Percentiles rank a stretch among this genome's conserved stretches.
These are phyloP conservation scores for Calonectria hongkongensis DNA, from an alignment of 2,329 filamentous ascomycete species.

Conservation along the genomic window DNA sequence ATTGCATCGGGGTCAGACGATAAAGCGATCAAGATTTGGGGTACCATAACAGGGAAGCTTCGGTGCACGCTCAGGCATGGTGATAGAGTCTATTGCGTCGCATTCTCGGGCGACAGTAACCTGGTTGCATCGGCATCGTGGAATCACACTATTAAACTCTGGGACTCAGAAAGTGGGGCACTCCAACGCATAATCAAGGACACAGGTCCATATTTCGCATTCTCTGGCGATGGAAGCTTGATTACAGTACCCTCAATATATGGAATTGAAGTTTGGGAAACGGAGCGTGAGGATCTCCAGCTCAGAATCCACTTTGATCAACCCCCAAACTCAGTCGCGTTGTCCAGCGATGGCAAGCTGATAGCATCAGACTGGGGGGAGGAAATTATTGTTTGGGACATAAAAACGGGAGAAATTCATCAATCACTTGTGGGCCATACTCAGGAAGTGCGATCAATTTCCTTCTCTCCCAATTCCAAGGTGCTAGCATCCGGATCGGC, in stretches of 20 bases:
- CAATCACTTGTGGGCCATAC: too few relatives aligned
- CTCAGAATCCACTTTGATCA: too few relatives aligned
- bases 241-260: too few relatives aligned
- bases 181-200: not conserved
- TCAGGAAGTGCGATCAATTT: too few relatives aligned
- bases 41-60: not conserved
- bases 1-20: not conserved
- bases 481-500: too few relatives aligned
- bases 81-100: not conserved
- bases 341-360: not conserved
- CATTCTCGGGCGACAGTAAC: not conserved
- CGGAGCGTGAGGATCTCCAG: too few relatives aligned
- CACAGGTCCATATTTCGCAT: not conserved
- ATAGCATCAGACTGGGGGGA: not conserved
- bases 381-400: not conserved
- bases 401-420: too few relatives aligned
- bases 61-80: not conserved
- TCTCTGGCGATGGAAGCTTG: not conserved
- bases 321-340: not conserved
- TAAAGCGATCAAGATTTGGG: not conserved
- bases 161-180: not conserved
- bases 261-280: too few relatives aligned
- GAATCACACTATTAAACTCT: not conserved
- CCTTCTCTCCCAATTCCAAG: too few relatives aligned
- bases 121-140: not conserved